Conservation (phyloP, 371 early-diverging fungal genomes). For the Mucor circinelloides region DNA sequence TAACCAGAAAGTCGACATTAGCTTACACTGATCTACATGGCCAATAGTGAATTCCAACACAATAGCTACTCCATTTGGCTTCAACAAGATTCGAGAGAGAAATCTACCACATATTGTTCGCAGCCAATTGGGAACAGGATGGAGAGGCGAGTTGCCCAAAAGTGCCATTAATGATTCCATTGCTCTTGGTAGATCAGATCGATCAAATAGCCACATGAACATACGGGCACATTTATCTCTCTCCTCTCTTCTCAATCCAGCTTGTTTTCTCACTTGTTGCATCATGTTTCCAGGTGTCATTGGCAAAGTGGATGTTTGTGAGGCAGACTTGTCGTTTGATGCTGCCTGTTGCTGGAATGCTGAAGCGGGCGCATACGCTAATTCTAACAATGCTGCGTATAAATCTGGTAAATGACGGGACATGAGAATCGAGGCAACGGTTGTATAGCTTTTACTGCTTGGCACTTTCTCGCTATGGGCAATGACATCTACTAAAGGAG, state of each 20-base stretch:
- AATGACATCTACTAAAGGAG: slow-evolving; percentile 34
- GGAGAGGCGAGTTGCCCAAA: slow-evolving; percentile 56
- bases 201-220: slow-evolving; percentile 53
- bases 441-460: slow-evolving; percentile 50
- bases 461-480: slow-evolving; percentile 23
- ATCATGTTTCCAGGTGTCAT: slow-evolving; percentile 26
- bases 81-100: slow-evolving; percentile 62
- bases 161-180: slow-evolving; percentile 68
- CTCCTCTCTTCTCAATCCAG: slow-evolving; percentile 31
- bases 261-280: not conserved
- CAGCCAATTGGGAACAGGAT: slow-evolving; percentile 67
- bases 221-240: slow-evolving; percentile 52
- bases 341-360: slow-evolving; percentile 17
- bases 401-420: slow-evolving; percentile 65
- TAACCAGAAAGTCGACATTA: not conserved
- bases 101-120: slow-evolving; percentile 65
- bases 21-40: slow-evolving; percentile 45
- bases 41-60: slow-evolving; percentile 69
- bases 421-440: slow-evolving; percentile 59
- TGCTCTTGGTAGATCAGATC: slow-evolving; percentile 55
- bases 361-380: slow-evolving; percentile 66
- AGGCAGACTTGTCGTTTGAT: not conserved
- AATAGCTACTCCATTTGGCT: slow-evolving; percentile 63
- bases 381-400: slow-evolving; percentile 66
- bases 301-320: not conserved